Evolutionary conservation across 768 basidiomycete species (phyloP), one percentile per base, ranked within the genome.

Genomic region (Cyclocybe cylindracea): DNA sequence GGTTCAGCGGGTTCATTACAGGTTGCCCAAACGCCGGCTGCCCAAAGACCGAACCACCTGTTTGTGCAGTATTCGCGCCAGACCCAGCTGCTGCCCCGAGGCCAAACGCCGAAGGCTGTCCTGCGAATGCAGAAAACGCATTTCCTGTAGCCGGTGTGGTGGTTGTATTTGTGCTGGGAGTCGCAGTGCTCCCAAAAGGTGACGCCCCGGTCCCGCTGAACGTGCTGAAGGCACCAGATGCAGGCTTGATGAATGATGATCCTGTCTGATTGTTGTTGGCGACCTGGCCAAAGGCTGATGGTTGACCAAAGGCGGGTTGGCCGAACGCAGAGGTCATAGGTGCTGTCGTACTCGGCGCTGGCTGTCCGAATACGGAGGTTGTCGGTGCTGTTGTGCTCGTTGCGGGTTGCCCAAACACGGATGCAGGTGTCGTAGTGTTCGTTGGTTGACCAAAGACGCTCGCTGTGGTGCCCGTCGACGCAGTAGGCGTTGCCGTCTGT

Each of bases 91-190:
- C 52, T 7, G 66, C 58, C 14, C 56, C 57, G 4, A 66, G 56
- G 16, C 66, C 67, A 58, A 84, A 83, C 14, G 75, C 61, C 13
- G 80, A 64, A 0, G 77, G 71, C 39, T 77, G 71, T 4, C 71
- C 68, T n/a, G 78, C 69, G 59, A 84, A 84, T 4, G 79, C 75
- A 32, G 79, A 76, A 54, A 82, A 83, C 3, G 70, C 78, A 11
- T 78, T 71, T 2, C 76, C 53, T 32, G 54, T 36, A 14, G 45
- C 45, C 14, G 55, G 48, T 36, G 44, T 49, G 29, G 45, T 35
- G 5, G 61, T 36, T 7, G 50, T 36, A 9, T 53, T 32, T 10
- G 54, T 48, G 19, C 46, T 47, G 13, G 55, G 51, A 4, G 56
- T 43, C 1, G 57, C 56, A 37, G 53, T 54, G 14, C 59, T 51